A percentile compares a stretch with the other conserved stretches of the same genome.
phyloP scores from a whole-genome alignment of 768 basidiomycete species.

The Boletus huronensis region DNA sequence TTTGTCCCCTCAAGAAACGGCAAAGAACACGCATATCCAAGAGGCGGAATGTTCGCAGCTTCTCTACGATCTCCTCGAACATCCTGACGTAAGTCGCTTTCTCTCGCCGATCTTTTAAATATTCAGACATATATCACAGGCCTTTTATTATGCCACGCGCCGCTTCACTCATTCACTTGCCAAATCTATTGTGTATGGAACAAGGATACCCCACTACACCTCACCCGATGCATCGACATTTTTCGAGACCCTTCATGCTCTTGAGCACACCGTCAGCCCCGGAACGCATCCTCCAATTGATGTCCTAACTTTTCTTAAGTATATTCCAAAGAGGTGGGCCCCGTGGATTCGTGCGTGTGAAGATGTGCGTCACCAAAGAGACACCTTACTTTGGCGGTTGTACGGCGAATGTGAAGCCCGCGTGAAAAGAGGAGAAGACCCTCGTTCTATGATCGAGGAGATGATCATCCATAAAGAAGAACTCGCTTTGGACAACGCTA shows the following conservation, averaged over 20 bases:
- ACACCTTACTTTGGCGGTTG: constrained; percentile 2
- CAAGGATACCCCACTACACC: constrained; percentile 1
- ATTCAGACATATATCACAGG: not conserved
- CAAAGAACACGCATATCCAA: not conserved
- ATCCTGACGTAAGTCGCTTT: not conserved
- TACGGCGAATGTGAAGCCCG: constrained; percentile 1
- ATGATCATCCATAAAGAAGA: not conserved
- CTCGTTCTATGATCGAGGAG: constrained; percentile 2
- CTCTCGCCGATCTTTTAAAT: not conserved
- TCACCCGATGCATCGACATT: constrained; percentile 1
- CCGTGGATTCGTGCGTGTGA: constrained; percentile 3
- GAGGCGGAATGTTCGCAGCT: constrained; percentile 4
- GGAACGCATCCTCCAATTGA: constrained; percentile 7
- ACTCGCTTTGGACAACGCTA: constrained; percentile 1
- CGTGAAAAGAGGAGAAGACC: not conserved
- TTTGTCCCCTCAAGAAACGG: not conserved
- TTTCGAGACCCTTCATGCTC: constrained; percentile 1
- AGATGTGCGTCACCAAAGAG: constrained; percentile 4
- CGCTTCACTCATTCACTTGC: constrained; percentile 6
- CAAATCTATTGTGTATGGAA: constrained; percentile 1
- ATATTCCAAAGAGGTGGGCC: constrained; percentile 4
- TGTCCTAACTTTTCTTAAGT: constrained; percentile 2
- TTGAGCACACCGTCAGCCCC: constrained; percentile 1
- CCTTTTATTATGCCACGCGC: constrained; percentile 1
- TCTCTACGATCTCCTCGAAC: constrained; percentile 1